Percentiles rank a stretch among this genome's conserved stretches.
Conservation (phyloP, 2,329 filamentous ascomycete species). For the Neonectria neomacrospora region DNA sequence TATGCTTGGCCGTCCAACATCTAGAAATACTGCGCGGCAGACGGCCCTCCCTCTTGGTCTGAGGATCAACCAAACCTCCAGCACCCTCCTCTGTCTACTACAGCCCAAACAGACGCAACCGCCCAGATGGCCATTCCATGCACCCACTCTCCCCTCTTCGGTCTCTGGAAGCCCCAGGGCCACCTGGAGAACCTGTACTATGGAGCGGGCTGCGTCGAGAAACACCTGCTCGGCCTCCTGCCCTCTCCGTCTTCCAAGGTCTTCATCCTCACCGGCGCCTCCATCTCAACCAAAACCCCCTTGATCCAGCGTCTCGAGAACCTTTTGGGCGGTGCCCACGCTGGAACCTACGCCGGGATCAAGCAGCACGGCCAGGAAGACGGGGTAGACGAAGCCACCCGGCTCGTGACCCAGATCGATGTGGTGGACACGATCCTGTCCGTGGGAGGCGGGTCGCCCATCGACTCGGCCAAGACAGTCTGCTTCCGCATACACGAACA, state of each 20-base stretch:
- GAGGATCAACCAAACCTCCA: neutral
- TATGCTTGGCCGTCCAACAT: conserved; percentile 6
- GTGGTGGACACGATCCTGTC: conserved; percentile 32
- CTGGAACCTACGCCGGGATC: conserved; percentile 29
- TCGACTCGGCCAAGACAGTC: conserved; percentile 35
- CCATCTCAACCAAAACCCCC: conserved; percentile 28
- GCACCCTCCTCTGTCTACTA: neutral
- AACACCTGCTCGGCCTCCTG: conserved; percentile 28
- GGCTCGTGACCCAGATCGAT: conserved; percentile 10
- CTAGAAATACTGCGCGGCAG: conserved; percentile 34
- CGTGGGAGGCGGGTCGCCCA: conserved; percentile 29
- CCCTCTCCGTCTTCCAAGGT: conserved; percentile 31
- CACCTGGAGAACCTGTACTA: conserved; percentile 36
- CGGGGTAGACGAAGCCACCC: conserved; percentile 27
- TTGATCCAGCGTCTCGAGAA: conserved; percentile 26
- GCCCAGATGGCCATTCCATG: conserved; percentile 29
- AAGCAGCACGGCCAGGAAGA: conserved; percentile 34
- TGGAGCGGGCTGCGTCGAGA: conserved; percentile 34
- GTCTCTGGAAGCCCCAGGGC: conserved; percentile 34
- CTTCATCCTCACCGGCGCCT: conserved; percentile 34
- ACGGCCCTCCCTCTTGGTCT: neutral
- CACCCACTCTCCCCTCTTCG: conserved; percentile 29
- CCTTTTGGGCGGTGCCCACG: conserved; percentile 25
- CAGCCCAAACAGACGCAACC: neutral
- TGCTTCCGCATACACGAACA: conserved; percentile 43